Evolutionary conservation across 1,284 basidiomycete genomes (phyloP).

Genomic region (Rhodotorula sp.): DNA sequence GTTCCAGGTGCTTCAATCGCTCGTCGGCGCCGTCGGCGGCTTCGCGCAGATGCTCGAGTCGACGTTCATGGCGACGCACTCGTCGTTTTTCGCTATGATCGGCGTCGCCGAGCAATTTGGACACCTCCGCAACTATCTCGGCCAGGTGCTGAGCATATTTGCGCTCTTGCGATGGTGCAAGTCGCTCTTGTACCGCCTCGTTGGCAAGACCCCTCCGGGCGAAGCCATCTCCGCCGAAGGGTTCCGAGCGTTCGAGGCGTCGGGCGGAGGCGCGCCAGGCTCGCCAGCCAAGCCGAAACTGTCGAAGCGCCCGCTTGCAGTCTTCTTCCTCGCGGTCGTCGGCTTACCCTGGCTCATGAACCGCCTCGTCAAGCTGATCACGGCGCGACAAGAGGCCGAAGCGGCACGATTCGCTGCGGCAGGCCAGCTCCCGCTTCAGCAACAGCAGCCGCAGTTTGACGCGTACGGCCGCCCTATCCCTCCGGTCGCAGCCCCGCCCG

Average conservation of each 20-base stretch:
- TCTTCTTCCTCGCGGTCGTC: conserved; percentile 94
- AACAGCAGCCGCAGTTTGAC: conserved; percentile 42
- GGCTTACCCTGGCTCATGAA: conserved; percentile 94
- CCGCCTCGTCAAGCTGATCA: conserved; percentile 77
- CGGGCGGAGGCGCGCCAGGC: conserved; percentile 7
- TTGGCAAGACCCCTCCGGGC: conserved; percentile 25
- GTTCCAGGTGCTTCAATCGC: conserved; percentile 87
- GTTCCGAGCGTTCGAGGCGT: conserved; percentile 39
- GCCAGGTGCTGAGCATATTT: conserved; percentile 88
- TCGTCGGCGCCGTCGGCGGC: conserved; percentile 93
- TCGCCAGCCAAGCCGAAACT: conserved; percentile 49
- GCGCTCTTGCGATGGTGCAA: conserved; percentile 81
- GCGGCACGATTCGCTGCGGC: conserved; percentile 45
- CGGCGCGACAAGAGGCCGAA: conserved; percentile 58
- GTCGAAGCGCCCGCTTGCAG: conserved; percentile 78
- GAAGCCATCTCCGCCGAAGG: conserved; percentile 35
- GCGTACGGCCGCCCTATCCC: conserved; percentile 45
- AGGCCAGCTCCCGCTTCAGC: conserved; percentile 46
- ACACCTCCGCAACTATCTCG: conserved; percentile 75
- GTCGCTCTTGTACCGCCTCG: conserved; percentile 50
- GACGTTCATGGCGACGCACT: conserved; percentile 98
- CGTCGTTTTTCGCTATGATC: conserved; percentile 97
- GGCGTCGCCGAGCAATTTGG: conserved; percentile 95
- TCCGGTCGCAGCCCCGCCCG: conserved; percentile 60
- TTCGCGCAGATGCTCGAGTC: conserved; percentile 97